Evolutionary conservation across 495 filamentous ascomycete species (phyloP).

Genomic region (Gamarada debralockiae): DNA sequence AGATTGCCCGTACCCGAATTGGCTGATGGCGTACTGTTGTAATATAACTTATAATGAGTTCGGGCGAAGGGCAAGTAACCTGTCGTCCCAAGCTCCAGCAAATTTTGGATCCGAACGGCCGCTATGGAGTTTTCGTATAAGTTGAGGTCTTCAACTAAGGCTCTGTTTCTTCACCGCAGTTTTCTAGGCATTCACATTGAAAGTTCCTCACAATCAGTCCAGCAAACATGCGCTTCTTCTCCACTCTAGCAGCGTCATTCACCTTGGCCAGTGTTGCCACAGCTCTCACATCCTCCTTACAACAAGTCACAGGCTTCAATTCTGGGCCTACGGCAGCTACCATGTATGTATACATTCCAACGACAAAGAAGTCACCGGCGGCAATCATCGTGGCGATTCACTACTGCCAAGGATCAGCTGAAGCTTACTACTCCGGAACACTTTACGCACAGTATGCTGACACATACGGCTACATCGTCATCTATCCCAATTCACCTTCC

Average conservation of each 20-base stretch:
- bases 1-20: not conserved
- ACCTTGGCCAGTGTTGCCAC: not conserved
- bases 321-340: conserved; percentile 38
- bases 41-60: not conserved
- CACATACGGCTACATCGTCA: conserved; percentile 52
- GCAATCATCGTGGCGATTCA: conserved; percentile 55
- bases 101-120: too few species aligned
- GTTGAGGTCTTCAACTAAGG: not conserved
- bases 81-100: not conserved
- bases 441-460: conserved; percentile 48
- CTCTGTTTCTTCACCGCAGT: not conserved
- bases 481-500: conserved; percentile 48
- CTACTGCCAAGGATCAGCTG: conserved; percentile 51
- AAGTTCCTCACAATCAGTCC: not conserved
- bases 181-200: not conserved
- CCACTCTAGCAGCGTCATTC: not conserved
- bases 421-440: conserved; percentile 44
- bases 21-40: not conserved
- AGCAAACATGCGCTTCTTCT: not conserved
- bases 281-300: conserved; percentile 9
- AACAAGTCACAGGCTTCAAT: conserved; percentile 38
- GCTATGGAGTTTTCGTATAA: not conserved
- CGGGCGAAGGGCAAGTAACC: not conserved
- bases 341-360: conserved; percentile 56
- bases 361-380: conserved; percentile 43